Percentiles rank a stretch among this genome's conserved stretches.
Conservation (phyloP, 2,329 filamentous ascomycete species). For the Stemphylium beticola region DNA sequence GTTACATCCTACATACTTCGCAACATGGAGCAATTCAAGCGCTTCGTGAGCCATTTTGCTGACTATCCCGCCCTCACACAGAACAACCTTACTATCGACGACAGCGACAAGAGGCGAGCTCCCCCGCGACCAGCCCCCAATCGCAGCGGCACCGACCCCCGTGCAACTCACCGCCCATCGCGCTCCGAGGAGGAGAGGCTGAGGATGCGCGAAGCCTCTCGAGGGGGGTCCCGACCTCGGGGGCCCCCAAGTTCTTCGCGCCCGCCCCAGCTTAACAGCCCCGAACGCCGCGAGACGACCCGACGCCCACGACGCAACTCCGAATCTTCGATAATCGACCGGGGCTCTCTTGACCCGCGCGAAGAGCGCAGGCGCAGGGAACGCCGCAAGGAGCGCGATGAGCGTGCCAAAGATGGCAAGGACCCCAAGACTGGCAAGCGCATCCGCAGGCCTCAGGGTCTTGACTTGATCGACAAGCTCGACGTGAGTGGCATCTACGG, state of each 20-base stretch:
- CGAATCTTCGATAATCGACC: slow-evolving; percentile 75
- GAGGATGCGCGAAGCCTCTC: slow-evolving; percentile 47
- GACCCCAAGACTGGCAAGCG: slow-evolving; percentile 24
- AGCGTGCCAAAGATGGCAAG: slow-evolving; percentile 44
- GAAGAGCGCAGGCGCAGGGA: slow-evolving; percentile 62
- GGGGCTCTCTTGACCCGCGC: slow-evolving; percentile 65
- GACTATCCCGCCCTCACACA: slow-evolving; percentile 53
- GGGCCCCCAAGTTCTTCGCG: slow-evolving; percentile 48
- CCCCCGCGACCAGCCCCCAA: slow-evolving; percentile 47
- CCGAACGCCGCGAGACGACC: slow-evolving; percentile 49
- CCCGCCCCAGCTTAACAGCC: slow-evolving; percentile 42
- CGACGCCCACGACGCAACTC: slow-evolving; percentile 74
- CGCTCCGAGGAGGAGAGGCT: slow-evolving; percentile 65
- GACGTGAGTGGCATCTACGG: slow-evolving; percentile 97
- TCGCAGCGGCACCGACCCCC: slow-evolving; percentile 56
- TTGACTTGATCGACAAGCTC: slow-evolving; percentile 95
- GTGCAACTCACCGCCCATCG: slow-evolving; percentile 64
- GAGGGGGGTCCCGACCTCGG: slow-evolving; percentile 44
- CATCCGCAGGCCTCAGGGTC: slow-evolving; percentile 53
- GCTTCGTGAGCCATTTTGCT: slow-evolving; percentile 51
- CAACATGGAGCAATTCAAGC: slow-evolving; percentile 50
- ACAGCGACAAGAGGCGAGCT: slow-evolving; percentile 56
- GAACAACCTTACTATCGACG: slow-evolving; percentile 72
- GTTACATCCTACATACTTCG: not conserved
- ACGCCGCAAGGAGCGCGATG: slow-evolving; percentile 60